Evolutionary conservation across 306 rosid species (phyloP).

Genomic region (Alnus rubra): DNA sequence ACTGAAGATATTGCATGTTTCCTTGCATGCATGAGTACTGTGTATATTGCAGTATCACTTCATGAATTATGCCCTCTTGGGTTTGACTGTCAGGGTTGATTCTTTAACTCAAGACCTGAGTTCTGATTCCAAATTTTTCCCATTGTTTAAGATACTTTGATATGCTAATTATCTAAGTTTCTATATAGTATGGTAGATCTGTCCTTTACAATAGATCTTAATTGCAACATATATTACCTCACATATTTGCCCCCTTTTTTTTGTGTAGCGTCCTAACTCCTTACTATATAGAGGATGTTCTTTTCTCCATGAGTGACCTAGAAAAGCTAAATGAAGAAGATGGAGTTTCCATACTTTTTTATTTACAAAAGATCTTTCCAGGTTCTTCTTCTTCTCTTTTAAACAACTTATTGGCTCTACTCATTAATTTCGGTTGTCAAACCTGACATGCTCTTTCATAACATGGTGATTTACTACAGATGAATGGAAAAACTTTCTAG

Average conservation of each 20-base stretch:
- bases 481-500: conserved; percentile 87
- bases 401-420: conserved; percentile 20
- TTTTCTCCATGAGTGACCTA: conserved; percentile 64
- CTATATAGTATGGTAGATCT: not conserved
- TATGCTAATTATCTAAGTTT: not conserved
- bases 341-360: conserved; percentile 92
- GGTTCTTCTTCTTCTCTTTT: conserved; percentile 45
- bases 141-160: not conserved
- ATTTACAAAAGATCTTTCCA: conserved; percentile 94
- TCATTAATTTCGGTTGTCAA: conserved; percentile 6
- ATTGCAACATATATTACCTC: not conserved
- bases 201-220: not conserved
- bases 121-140: not conserved
- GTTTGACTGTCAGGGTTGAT: not conserved
- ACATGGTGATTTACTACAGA: conserved; percentile 49
- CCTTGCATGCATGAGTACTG: conserved; percentile 9
- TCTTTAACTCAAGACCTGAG: not conserved
- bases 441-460: conserved; percentile 20
- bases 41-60: conserved; percentile 14
- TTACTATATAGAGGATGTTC: conserved; percentile 72
- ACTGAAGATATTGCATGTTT: conserved; percentile 6
- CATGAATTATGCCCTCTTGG: conserved; percentile 13
- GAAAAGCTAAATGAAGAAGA: conserved; percentile 80
- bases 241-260: conserved; percentile 13
- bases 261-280: conserved; percentile 84